phyloP scores from a whole-genome alignment of 1,284 basidiomycete species.

The Agaricales sp. region DNA sequence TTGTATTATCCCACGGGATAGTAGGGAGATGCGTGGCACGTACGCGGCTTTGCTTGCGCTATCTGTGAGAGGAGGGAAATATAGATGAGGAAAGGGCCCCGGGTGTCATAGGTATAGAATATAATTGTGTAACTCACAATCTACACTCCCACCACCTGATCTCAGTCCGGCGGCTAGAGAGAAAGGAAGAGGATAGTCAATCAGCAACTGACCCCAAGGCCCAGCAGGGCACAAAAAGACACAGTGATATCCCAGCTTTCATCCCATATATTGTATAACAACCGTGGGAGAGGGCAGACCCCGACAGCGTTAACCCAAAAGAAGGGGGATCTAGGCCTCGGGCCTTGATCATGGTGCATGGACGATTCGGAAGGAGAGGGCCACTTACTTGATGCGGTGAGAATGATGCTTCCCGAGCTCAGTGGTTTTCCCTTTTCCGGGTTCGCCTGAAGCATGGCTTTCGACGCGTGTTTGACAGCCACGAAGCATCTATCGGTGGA shows the following conservation, averaged over 20 bases:
- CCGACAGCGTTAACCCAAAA: too few species aligned
- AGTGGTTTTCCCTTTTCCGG: conserved; percentile 54
- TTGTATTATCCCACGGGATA: not conserved
- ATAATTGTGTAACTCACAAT: conserved; percentile 46
- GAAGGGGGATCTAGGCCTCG: too few species aligned
- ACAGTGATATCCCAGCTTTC: too few species aligned
- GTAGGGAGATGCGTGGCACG: conserved; percentile 18
- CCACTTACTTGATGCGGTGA: conserved; percentile 83
- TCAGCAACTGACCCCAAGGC: too few species aligned
- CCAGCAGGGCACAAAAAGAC: too few species aligned
- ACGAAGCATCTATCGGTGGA: conserved; percentile 66
- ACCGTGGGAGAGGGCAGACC: too few species aligned
- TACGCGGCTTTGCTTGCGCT: conserved; percentile 88
- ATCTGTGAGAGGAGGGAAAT: conserved; percentile 37
- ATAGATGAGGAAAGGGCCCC: conserved; percentile 11
- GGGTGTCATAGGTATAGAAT: conserved; percentile 1
- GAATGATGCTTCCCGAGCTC: conserved; percentile 75
- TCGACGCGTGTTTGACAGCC: conserved; percentile 81
- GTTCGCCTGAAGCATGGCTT: conserved; percentile 67
- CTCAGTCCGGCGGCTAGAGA: conserved; percentile 73
- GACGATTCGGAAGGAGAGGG: too few species aligned
- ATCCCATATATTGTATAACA: too few species aligned
- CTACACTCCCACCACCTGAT: conserved; percentile 77
- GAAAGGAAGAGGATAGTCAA: conserved; percentile 7
- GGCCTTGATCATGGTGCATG: too few species aligned